A percentile compares a stretch with the other conserved stretches of the same genome.
Evolutionary conservation across 352 stramenopile species (phyloP).

Genomic region (Pythium brachiatum): DNA sequence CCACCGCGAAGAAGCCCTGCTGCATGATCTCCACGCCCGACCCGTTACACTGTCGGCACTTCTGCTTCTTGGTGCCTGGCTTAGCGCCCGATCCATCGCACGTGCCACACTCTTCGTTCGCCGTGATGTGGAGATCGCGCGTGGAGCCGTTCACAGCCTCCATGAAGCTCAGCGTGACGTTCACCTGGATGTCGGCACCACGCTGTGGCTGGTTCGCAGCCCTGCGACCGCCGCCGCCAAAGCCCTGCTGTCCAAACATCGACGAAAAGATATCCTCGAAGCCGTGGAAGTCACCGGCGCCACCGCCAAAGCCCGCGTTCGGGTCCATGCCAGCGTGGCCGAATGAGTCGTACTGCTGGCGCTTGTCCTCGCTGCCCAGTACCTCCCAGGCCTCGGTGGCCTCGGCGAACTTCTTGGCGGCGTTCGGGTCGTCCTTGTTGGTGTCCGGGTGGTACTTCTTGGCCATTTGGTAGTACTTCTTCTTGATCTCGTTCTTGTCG

Average conservation of each 20-base stretch:
- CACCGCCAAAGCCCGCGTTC: constrained; percentile 66
- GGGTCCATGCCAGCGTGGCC: constrained; percentile 94
- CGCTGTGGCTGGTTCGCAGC: constrained; percentile 75
- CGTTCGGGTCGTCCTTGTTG: constrained; percentile 92
- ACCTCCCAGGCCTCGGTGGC: constrained; percentile 94
- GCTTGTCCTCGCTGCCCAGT: constrained; percentile 91
- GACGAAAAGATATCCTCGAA: constrained; percentile 89
- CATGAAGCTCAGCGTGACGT: constrained; percentile 93
- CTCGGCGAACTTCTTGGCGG: constrained; percentile 92
- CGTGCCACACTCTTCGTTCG: constrained; percentile 73
- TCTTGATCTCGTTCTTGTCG: constrained; percentile 97
- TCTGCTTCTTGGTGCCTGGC: constrained; percentile 78
- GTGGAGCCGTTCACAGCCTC: constrained; percentile 92
- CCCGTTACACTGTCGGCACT: constrained; percentile 76
- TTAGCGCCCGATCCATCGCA: constrained; percentile 83
- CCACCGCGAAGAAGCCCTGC: constrained; percentile 88
- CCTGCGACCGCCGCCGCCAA: constrained; percentile 67
- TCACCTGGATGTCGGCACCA: constrained; percentile 93
- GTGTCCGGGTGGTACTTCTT: constrained; percentile 98
- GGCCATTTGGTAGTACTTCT: constrained; percentile 96
- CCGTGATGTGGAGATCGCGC: constrained; percentile 84
- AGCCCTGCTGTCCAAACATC: constrained; percentile 75
- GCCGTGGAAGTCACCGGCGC: constrained; percentile 57
- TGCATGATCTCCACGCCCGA: constrained; percentile 86
- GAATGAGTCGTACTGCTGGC: constrained; percentile 93